phyloP scores from a whole-genome alignment of 495 filamentous ascomycete genomes.

The Penicillium chermesinum region DNA sequence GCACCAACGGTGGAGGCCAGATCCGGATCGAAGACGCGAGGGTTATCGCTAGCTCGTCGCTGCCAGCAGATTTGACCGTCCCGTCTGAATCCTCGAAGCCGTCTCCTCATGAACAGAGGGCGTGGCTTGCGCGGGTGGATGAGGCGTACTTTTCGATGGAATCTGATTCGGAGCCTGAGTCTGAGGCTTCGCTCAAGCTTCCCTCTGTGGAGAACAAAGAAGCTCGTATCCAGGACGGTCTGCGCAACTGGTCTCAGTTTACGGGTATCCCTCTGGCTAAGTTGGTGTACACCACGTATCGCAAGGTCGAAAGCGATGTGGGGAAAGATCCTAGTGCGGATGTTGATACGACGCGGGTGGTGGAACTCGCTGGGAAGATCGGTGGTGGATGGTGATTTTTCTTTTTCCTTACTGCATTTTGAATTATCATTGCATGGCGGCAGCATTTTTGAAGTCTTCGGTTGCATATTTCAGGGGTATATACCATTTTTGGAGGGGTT shows the following conservation, averaged over 20 bases:
- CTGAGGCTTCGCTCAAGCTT: constrained; percentile 6
- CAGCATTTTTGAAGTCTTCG: background rate
- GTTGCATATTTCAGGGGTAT: constrained; percentile 1
- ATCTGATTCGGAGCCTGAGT: constrained; percentile 45
- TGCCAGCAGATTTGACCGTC: constrained; percentile 5
- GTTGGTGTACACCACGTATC: constrained; percentile 78
- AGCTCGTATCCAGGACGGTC: constrained; percentile 44
- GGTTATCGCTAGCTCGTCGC: constrained; percentile 17
- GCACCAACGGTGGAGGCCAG: constrained; percentile 95
- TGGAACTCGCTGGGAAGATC: constrained; percentile 85
- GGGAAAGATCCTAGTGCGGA: constrained; percentile 60
- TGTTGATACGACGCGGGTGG: constrained; percentile 70
- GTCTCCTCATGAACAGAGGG: constrained; percentile 69
- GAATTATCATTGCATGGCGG: constrained; percentile 19
- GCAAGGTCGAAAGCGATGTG: constrained; percentile 90
- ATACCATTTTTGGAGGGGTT: constrained; percentile 1
- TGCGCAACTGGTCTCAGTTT: constrained; percentile 66
- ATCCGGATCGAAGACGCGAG: constrained; percentile 77
- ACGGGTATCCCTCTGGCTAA: constrained; percentile 67
- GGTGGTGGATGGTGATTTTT: constrained; percentile 83
- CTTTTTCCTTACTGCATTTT: background rate
- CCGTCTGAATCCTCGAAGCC: constrained; percentile 41
- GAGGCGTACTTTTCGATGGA: constrained; percentile 90
- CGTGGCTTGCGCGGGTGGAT: constrained; percentile 82
- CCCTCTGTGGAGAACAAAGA: constrained; percentile 28